Evolutionary conservation across 1,139 yeast genomes (phyloP).

Genomic region (Sugiyamaella sp.): DNA sequence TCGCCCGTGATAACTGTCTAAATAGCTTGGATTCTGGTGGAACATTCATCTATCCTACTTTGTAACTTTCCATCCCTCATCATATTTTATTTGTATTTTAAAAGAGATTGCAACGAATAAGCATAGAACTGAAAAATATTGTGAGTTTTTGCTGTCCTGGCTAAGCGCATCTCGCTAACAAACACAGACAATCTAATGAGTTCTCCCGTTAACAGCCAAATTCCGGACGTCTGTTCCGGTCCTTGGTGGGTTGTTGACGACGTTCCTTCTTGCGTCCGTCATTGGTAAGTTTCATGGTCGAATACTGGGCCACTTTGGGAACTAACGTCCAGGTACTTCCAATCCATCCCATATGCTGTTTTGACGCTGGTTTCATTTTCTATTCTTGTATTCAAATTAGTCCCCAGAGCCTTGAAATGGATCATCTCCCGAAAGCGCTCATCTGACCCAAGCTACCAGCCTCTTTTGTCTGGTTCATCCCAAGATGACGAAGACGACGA

Average conservation of each 20-base stretch:
- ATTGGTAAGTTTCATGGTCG: conserved; percentile 31
- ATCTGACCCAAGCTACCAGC: conserved; percentile 33
- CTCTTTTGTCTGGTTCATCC: conserved; percentile 28
- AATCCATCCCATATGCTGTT: conserved; percentile 31
- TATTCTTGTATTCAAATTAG: conserved; percentile 25
- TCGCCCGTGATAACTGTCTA: no score
- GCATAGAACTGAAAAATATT: background rate
- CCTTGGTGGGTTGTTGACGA: conserved; percentile 38
- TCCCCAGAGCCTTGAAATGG: conserved; percentile 27
- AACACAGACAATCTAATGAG: conserved; percentile 11
- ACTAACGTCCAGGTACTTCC: conserved; percentile 33
- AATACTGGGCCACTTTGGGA: background rate
- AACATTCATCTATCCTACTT: no score
- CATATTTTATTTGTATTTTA: no score
- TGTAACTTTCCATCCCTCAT: no score
- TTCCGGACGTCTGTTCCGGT: conserved; percentile 27
- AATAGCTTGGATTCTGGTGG: no score
- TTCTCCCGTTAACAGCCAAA: conserved; percentile 1
- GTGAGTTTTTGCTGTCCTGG: background rate
- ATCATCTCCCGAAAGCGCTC: conserved; percentile 12
- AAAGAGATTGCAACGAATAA: background rate
- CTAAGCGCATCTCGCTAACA: no score
- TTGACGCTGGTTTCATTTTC: conserved; percentile 28
- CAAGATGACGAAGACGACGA: conserved; percentile 19
- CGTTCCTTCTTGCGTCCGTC: conserved; percentile 36